These are phyloP conservation scores for Globisporangium canariense DNA, from an alignment of 352 stramenopile species.

Conservation along the genomic window DNA sequence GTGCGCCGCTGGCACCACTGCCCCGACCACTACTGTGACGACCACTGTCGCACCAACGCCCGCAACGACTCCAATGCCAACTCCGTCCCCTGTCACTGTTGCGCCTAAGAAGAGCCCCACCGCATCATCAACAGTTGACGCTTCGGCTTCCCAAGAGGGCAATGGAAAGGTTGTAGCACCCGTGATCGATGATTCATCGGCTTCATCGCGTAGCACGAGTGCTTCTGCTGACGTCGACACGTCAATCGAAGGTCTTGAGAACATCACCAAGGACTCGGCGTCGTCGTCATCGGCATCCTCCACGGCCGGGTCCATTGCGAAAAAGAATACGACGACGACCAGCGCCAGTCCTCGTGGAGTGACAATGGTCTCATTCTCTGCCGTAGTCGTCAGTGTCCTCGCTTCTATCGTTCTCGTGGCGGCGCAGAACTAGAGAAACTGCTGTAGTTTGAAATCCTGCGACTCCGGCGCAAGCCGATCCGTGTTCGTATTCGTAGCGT, in stretches of 20 bases:
- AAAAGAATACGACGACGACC: background rate
- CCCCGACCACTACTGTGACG: conserved; percentile 10
- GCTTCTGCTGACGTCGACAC: background rate
- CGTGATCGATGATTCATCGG: background rate
- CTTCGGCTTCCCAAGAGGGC: conserved; percentile 3
- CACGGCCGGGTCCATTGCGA: background rate
- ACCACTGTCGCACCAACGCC: conserved; percentile 5
- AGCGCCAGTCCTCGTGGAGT: background rate
- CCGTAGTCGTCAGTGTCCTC: conserved; percentile 3
- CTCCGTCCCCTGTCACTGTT: background rate
- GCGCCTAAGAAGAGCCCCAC: background rate
- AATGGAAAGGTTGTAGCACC: background rate
- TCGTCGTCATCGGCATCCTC: background rate
- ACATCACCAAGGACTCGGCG: background rate
- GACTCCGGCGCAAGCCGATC: background rate
- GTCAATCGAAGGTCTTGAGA: conserved; percentile 1
- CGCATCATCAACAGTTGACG: background rate
- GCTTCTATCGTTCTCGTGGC: background rate
- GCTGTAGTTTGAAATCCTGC: background rate
- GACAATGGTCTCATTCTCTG: background rate
- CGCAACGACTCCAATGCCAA: background rate
- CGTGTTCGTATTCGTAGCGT: background rate
- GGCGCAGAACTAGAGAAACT: background rate
- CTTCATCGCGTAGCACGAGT: background rate
- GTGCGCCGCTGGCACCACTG: conserved; percentile 27